Percentiles rank a stretch among this genome's conserved stretches.
These are phyloP conservation scores for Ustilago loliicola DNA, from an alignment of 1,284 basidiomycete genomes.

Conservation along the genomic window DNA sequence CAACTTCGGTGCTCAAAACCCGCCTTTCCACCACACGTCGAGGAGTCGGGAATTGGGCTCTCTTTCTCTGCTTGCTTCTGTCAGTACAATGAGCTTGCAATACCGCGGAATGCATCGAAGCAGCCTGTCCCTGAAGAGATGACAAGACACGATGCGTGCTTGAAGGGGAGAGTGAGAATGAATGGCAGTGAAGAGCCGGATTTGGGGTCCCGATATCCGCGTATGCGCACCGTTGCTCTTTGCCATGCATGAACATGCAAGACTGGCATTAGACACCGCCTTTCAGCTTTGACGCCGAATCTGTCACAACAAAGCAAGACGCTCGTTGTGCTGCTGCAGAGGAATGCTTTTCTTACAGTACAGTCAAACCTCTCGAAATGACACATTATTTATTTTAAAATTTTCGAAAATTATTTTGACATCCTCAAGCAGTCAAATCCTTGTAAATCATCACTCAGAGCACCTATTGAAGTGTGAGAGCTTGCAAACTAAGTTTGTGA, in stretches of 20 bases:
- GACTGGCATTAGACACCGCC: too few species aligned
- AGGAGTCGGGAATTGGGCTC: not conserved
- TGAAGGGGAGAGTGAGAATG: not conserved
- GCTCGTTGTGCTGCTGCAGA: not conserved
- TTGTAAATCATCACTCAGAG: too few species aligned
- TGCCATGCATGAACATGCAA: not conserved
- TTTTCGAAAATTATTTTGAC: too few species aligned
- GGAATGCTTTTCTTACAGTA: not conserved
- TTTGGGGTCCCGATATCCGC: constrained; percentile 10
- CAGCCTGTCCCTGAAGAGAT: not conserved
- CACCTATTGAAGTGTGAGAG: too few species aligned
- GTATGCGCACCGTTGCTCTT: not conserved
- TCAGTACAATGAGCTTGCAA: not conserved
- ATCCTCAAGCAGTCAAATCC: too few species aligned
- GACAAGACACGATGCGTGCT: not conserved
- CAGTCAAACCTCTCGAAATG: too few species aligned
- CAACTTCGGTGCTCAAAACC: not conserved
- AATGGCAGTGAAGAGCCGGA: not conserved
- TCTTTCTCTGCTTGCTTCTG: not conserved
- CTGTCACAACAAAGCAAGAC: not conserved
- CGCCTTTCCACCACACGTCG: not conserved
- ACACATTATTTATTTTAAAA: too few species aligned
- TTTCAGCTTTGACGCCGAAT: not conserved
- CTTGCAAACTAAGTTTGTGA: too few species aligned
- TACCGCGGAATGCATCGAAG: not conserved